Percentiles rank a stretch among this genome's conserved stretches.
These are phyloP conservation scores for Somion occarium DNA, from an alignment of 1,284 basidiomycete genomes.

Conservation along the genomic window DNA sequence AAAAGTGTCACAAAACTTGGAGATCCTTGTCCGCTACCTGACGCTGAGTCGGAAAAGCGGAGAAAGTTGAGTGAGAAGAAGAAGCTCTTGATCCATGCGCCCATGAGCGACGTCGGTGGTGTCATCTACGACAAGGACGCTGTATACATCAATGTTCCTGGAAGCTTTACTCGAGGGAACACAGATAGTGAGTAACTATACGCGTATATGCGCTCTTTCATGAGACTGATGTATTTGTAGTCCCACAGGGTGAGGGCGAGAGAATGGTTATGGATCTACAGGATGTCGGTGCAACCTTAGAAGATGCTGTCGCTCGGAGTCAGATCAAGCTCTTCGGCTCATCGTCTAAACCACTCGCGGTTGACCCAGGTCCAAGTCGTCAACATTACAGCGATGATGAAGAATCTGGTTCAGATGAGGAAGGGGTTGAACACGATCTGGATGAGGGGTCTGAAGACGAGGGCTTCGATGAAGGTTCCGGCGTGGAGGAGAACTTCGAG, in stretches of 20 bases:
- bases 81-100: constrained; percentile 90
- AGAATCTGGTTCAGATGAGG: constrained; percentile 9
- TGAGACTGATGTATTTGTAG: constrained; percentile 30
- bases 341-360: constrained; percentile 44
- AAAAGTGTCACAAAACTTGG: constrained; percentile 72
- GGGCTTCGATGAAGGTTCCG: constrained; percentile 19
- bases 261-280: constrained; percentile 97
- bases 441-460: constrained; percentile 18
- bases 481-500: constrained; percentile 23
- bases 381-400: constrained; percentile 11
- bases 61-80: constrained; percentile 94
- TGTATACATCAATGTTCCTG: constrained; percentile 96
- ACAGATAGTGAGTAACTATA: constrained; percentile 47
- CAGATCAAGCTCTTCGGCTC: constrained; percentile 85
- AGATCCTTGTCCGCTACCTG: constrained; percentile 95
- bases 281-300: constrained; percentile 80
- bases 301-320: constrained; percentile 76
- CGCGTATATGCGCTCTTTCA: neutral
- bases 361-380: constrained; percentile 31
- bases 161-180: constrained; percentile 80
- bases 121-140: constrained; percentile 98
- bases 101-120: constrained; percentile 98
- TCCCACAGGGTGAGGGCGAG: constrained; percentile 86
- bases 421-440: constrained; percentile 24
- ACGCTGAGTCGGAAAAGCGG: constrained; percentile 88